Evolutionary conservation across 495 filamentous ascomycete genomes (phyloP), one percentile per base, ranked within the genome.

Genomic region (Pseudoneurospora amorphoporcata): DNA sequence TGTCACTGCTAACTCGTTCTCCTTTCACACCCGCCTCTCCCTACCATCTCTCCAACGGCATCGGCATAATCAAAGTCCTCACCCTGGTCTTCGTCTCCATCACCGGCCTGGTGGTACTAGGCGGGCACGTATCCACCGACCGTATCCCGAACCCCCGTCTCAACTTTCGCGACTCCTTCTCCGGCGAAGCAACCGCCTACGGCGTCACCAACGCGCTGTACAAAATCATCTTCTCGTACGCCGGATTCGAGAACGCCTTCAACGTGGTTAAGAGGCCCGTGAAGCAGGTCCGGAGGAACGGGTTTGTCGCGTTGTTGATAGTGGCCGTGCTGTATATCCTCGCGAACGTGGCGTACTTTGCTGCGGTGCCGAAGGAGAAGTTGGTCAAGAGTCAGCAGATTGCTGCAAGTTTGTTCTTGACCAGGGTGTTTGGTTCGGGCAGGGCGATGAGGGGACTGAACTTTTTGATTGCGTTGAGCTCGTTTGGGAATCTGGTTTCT

Each of bases 171-270:
- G 80, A 91, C 76, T 78, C 89, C 0, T 91, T 90, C 68, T 79
- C 82, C 47, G 87, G 88, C 5, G 82, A 79, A 3, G 82, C 83
- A 0, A 80, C 82, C 3, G 82, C 81, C 0, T 83, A 84, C 29
- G 87, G 85, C 5, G 79, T 87, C 14, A 87, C 88, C 0, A 88
- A 87, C 61, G 89, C 89, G 10, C 75, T 91, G 32, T 83, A 89
- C 72, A 88, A 88, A 68, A 84, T 92, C 42, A 85, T 90, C 40
- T 91, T 90, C 73, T 86, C 89, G 0, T 92, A 91, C 74, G 76
- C 82, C 1, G 89, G 90, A 0, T 92, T 87, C 69, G 75, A 81
- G 43, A 91, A 91, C 74, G 87, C 89, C 0, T 90, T 91, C 75
- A 87, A 87, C 70, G 81, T 92, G 19, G 87, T 90, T 53, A 88